These are phyloP conservation scores for Penicillium alfredii DNA, from an alignment of 495 filamentous ascomycete genomes.

Conservation along the genomic window DNA sequence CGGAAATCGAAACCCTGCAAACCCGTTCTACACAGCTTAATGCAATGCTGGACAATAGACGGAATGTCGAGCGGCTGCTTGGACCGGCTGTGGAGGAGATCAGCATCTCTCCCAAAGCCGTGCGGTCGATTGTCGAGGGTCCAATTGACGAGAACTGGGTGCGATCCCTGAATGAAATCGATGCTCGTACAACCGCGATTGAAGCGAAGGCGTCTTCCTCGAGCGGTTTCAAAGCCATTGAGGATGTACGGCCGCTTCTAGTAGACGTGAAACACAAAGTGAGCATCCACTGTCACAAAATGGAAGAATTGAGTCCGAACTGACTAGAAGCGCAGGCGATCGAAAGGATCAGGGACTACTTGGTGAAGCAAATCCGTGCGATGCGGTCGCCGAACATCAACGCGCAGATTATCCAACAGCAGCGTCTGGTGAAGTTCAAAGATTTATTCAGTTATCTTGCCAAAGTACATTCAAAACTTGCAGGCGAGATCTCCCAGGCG, in stretches of 20 bases:
- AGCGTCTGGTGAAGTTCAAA: conserved; percentile 78
- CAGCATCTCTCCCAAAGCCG: conserved; percentile 73
- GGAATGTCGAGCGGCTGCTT: conserved; percentile 78
- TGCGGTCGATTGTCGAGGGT: conserved; percentile 78
- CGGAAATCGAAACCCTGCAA: conserved; percentile 91
- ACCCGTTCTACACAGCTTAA: conserved; percentile 78
- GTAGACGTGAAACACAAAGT: conserved; percentile 79
- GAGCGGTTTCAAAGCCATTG: conserved; percentile 61
- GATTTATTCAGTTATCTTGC: conserved; percentile 81
- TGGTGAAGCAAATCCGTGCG: conserved; percentile 89
- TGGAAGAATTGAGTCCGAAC: no score
- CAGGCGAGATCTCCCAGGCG: conserved; percentile 83
- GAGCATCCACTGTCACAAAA: no score
- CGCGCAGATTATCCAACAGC: conserved; percentile 90
- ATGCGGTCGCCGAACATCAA: conserved; percentile 92
- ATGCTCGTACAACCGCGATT: conserved; percentile 66
- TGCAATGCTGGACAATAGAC: conserved; percentile 81
- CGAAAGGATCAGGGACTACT: conserved; percentile 86
- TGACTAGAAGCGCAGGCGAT: no score
- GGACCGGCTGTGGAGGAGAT: conserved; percentile 91
- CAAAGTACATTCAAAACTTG: conserved; percentile 68
- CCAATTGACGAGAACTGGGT: conserved; percentile 89
- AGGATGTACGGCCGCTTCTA: conserved; percentile 79
- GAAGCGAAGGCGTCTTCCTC: conserved; percentile 57
- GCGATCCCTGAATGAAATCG: conserved; percentile 75